Percentiles rank a stretch among this genome's conserved stretches.
Conservation (phyloP, 2,329 filamentous ascomycete genomes). For the Pseudocercospora crystallina region DNA sequence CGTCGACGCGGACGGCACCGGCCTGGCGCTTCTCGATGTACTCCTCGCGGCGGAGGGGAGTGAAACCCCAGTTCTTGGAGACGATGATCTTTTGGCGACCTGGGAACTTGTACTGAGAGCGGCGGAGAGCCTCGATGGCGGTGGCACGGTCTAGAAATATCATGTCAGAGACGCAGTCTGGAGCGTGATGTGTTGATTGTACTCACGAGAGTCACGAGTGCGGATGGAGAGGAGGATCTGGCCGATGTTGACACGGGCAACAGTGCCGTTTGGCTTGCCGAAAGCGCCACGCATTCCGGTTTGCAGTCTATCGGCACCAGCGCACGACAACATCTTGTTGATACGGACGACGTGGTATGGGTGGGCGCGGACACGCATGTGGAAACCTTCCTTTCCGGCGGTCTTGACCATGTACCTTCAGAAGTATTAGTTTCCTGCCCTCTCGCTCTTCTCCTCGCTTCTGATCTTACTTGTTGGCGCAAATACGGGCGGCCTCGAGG, state of each 20-base stretch:
- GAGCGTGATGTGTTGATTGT: background rate
- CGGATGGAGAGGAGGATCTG: constrained; percentile 98
- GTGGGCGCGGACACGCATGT: constrained; percentile 78
- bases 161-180: constrained; percentile 20
- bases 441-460: constrained; percentile 3
- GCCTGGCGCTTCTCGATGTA: constrained; percentile 94
- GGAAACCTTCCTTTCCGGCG: constrained; percentile 70
- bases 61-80: constrained; percentile 99
- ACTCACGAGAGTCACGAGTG: constrained; percentile 87
- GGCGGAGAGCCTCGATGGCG: constrained; percentile 97
- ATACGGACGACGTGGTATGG: constrained; percentile 99
- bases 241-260: constrained; percentile 99
- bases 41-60: constrained; percentile 93
- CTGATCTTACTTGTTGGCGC: constrained; percentile 87
- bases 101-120: constrained; percentile 99
- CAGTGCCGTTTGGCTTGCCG: constrained; percentile 98
- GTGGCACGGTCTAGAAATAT: constrained; percentile 69
- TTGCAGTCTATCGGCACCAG: constrained; percentile 99
- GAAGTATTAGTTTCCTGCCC: constrained; percentile 4
- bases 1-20: constrained; percentile 92
- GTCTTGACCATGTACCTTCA: constrained; percentile 66
- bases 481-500: constrained; percentile 99
- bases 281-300: constrained; percentile 99
- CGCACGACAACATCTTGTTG: constrained; percentile 99
- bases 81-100: constrained; percentile 99